Conservation (phyloP, 1,284 basidiomycete genomes). For the Cyathus olla region DNA sequence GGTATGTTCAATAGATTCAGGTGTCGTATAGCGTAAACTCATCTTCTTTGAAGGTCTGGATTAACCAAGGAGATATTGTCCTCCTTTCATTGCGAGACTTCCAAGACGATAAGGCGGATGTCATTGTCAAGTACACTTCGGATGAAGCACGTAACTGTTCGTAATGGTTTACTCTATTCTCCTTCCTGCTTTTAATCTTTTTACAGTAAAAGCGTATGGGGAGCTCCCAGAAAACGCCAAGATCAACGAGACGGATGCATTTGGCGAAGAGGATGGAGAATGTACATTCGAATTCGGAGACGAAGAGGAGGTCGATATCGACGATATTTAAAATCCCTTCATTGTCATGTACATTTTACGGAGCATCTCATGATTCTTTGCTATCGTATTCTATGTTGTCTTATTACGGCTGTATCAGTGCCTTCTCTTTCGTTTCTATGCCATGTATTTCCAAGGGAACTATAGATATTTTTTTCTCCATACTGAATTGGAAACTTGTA, state of each 20-base stretch:
- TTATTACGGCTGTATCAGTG: conserved; percentile 19
- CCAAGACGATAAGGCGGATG: conserved; percentile 99
- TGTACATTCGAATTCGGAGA: conserved; percentile 92
- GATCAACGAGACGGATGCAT: conserved; percentile 97
- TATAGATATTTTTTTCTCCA: background rate
- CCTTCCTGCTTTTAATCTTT: conserved; percentile 2
- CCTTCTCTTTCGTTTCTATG: conserved; percentile 1
- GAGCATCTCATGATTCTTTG: conserved; percentile 22
- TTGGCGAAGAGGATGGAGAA: conserved; percentile 92
- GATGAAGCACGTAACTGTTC: conserved; percentile 90
- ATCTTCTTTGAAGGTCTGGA: conserved; percentile 86
- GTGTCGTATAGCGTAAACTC: background rate
- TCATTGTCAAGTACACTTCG: conserved; percentile 98
- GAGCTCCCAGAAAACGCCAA: conserved; percentile 98
- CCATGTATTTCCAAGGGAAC: background rate
- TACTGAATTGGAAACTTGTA: too few species aligned
- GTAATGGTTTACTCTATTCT: conserved; percentile 37
- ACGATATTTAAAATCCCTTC: conserved; percentile 69
- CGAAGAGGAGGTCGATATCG: conserved; percentile 86
- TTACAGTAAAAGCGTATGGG: conserved; percentile 92
- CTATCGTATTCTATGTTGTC: conserved; percentile 24
- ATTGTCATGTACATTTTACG: conserved; percentile 14
- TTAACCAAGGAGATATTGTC: conserved; percentile 98
- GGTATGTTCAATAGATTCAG: conserved; percentile 61
- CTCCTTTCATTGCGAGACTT: conserved; percentile 97